Evolutionary conservation across 129 eudicot species (phyloP).

Genomic region (Kitagawia praeruptora): DNA sequence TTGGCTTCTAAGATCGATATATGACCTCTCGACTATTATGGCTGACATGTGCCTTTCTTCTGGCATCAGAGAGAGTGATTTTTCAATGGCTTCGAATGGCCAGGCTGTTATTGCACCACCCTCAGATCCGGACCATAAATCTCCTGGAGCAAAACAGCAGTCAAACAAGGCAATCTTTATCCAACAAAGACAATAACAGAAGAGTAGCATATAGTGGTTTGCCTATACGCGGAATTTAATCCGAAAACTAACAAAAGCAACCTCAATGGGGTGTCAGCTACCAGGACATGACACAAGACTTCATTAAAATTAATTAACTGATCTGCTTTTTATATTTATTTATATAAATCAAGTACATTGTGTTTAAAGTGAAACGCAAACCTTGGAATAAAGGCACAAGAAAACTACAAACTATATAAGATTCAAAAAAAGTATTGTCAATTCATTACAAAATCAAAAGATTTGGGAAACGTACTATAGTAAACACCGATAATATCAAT

Average conservation of each 20-base stretch:
- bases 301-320: neutral
- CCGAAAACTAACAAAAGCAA: neutral
- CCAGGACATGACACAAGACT: neutral
- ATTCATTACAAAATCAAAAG: no score
- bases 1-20: constrained; percentile 82
- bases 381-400: neutral
- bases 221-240: neutral
- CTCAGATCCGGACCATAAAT: constrained; percentile 97
- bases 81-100: constrained; percentile 94
- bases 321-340: neutral
- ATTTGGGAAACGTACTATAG: neutral
- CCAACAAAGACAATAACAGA: neutral
- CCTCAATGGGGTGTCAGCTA: neutral
- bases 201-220: neutral
- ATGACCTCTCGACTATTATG: constrained; percentile 56
- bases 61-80: constrained; percentile 39
- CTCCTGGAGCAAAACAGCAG: constrained; percentile 50
- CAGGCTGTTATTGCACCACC: constrained; percentile 75
- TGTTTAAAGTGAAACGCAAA: neutral
- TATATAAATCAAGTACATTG: neutral
- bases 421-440: neutral
- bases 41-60: constrained; percentile 77
- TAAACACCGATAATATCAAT: neutral
- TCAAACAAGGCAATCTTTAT: neutral
- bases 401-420: neutral